Conservation (phyloP, 352 stramenopile species). For the Saprolegnia parasitica region DNA sequence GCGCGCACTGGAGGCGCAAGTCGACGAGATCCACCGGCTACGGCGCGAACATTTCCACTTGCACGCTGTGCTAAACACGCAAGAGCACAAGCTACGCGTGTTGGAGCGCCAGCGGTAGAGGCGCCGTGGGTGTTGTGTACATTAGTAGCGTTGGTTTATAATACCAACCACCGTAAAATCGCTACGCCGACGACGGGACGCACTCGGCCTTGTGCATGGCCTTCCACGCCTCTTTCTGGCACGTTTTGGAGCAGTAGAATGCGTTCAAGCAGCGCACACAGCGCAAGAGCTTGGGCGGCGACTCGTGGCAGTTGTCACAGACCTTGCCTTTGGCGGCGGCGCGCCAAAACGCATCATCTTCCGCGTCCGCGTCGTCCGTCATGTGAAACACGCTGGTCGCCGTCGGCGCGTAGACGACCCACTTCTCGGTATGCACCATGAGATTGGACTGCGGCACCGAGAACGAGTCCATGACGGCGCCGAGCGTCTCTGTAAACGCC, state of each 20-base stretch:
- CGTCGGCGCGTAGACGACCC: constrained; percentile 58
- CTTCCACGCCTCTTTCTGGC: constrained; percentile 72
- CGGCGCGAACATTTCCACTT: constrained; percentile 44
- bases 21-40: constrained; percentile 36
- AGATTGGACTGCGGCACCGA: constrained; percentile 67
- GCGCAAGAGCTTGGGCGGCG: constrained; percentile 47
- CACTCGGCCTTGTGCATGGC: constrained; percentile 67
- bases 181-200: background rate
- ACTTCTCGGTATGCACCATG: constrained; percentile 80
- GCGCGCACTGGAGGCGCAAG: constrained; percentile 32
- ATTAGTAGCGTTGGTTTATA: background rate
- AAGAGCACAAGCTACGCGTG: constrained; percentile 44
- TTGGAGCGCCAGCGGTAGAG: constrained; percentile 9
- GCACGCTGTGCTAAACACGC: constrained; percentile 45
- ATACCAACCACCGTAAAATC: background rate
- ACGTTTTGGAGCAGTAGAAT: constrained; percentile 78
- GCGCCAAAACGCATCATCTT: constrained; percentile 71
- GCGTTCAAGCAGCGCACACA: constrained; percentile 63
- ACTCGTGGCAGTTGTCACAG: constrained; percentile 60
- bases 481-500: constrained; percentile 12
- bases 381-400: constrained; percentile 37
- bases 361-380: constrained; percentile 37
- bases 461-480: constrained; percentile 67
- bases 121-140: background rate
- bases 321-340: constrained; percentile 48